Evolutionary conservation across 148 eudicot genomes (phyloP), one percentile per base, ranked within the genome.

Genomic region (Spergularia bocconei): DNA sequence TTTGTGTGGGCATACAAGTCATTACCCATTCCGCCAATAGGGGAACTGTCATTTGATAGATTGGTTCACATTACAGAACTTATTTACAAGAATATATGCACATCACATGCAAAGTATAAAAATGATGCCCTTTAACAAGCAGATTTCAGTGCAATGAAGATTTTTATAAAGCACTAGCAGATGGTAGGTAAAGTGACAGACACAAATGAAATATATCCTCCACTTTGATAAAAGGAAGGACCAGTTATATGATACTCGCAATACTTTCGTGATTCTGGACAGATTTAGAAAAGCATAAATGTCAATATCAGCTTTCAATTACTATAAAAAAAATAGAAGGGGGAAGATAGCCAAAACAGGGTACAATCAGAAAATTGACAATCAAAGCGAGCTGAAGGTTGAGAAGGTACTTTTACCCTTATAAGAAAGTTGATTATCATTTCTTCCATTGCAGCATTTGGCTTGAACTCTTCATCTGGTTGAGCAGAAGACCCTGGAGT

Each of bases 371-470:
- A n/a, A 66, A 75, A 39, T 41, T 36, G 25, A 59, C 11, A 21
- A 29, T 0, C 47, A 9, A 25, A 23, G 51, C 5, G 66, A 38
- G 41, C 25, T 58, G 36, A 54, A 39, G 25, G 69, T 6, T 21
- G 17, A 59, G 19, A 20, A 50, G 19, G 51, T 56, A 41, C 25
- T n/a, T 84, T 76, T 85, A 96, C 99, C 84, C 99, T 85, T 81
- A 96, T 92, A 72, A 96, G 91, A 84, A 96, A 96, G 86, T 96
- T 96, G 63, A 96, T 92, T 64, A 96, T 96, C 99, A 96, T 96
- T 87, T 96, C 99, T 82, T 92, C 99, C 99, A 96, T 96, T n/a
- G 99, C 99, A 54, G 99, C 98, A 85, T 96, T 96, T 63, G 99
- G 98, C 81, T 96, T 96, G 77, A 96, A 96, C 73, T 96, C 98